phyloP scores from a whole-genome alignment of 169 alveolate genomes.

The Amoebophrya sp. region DNA sequence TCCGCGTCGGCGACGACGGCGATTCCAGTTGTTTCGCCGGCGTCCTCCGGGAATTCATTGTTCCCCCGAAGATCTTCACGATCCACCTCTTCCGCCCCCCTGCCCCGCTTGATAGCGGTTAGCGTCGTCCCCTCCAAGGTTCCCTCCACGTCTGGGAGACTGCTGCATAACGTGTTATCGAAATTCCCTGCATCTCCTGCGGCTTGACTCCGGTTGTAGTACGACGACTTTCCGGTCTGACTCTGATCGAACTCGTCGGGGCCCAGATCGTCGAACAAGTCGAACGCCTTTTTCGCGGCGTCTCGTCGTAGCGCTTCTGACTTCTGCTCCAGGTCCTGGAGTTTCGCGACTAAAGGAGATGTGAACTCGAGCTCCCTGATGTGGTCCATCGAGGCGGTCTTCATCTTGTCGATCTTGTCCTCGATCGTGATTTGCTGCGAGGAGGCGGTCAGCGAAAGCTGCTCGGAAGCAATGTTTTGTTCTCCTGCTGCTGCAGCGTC shows the following conservation, averaged over 20 bases:
- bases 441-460: no score
- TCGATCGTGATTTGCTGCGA: no score
- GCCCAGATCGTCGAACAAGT: background rate
- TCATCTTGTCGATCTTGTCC: no score
- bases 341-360: background rate
- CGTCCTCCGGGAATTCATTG: background rate
- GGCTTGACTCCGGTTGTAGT: background rate
- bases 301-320: background rate
- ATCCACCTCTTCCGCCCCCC: background rate
- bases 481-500: no score
- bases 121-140: background rate
- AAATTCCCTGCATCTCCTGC: background rate
- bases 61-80: background rate
- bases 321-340: background rate
- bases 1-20: background rate
- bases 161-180: no score
- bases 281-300: background rate
- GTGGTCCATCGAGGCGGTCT: no score
- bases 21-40: background rate
- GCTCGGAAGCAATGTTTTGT: no score
- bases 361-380: no score
- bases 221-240: background rate
- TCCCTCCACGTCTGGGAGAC: background rate
- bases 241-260: background rate
- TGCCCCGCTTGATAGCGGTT: background rate